These are phyloP conservation scores for Pleurotus giganteus DNA, from an alignment of 768 basidiomycete species.

Conservation along the genomic window DNA sequence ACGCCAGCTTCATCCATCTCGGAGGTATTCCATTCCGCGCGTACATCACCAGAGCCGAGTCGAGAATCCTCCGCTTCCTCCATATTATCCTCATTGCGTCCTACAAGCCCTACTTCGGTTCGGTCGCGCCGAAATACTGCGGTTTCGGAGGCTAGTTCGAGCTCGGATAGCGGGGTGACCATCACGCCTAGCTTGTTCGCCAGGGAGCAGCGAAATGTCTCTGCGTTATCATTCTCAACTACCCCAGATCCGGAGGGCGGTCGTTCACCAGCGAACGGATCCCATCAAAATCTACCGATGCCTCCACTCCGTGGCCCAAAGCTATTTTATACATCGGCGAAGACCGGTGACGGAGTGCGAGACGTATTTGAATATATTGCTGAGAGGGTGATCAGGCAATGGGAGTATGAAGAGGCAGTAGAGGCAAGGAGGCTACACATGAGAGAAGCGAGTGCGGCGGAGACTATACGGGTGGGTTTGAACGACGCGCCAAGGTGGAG, in stretches of 20 bases:
- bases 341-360: conserved; percentile 68
- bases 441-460: conserved; percentile 32
- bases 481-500: not conserved
- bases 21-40: conserved; percentile 59
- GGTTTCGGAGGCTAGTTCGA: conserved; percentile 35
- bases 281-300: conserved; percentile 17
- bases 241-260: conserved; percentile 2
- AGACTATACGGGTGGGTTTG: conserved; percentile 35
- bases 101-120: conserved; percentile 19
- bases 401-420: conserved; percentile 65
- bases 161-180: conserved; percentile 46
- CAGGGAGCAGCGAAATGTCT: conserved; percentile 22
- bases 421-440: conserved; percentile 44
- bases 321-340: conserved; percentile 76
- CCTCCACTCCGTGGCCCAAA: conserved; percentile 43
- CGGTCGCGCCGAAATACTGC: conserved; percentile 24
- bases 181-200: conserved; percentile 62
- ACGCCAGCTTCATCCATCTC: conserved; percentile 80
- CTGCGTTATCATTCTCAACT: not conserved
- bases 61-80: conserved; percentile 21
- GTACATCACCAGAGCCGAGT: conserved; percentile 52
- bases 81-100: conserved; percentile 17
- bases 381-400: conserved; percentile 53
- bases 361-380: conserved; percentile 81
- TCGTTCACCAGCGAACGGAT: conserved; percentile 15